These are phyloP conservation scores for Chalciporus piperatus DNA, from an alignment of 768 basidiomycete genomes.

Conservation along the genomic window DNA sequence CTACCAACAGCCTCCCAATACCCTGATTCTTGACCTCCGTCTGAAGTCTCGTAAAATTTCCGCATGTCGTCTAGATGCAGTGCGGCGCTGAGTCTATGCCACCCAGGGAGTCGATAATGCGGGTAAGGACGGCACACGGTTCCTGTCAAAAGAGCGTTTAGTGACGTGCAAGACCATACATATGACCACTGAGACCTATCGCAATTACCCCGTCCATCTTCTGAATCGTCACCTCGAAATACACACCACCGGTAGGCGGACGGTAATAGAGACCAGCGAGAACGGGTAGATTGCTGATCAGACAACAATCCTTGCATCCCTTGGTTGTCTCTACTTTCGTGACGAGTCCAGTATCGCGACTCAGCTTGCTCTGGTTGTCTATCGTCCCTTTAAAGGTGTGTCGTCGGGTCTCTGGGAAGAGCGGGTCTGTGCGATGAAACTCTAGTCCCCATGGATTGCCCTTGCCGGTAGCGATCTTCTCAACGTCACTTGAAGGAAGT, in stretches of 20 bases:
- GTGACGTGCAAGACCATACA: neutral
- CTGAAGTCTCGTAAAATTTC: conserved; percentile 69
- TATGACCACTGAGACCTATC: conserved; percentile 42
- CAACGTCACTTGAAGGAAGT: conserved; percentile 51
- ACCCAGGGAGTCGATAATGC: conserved; percentile 63
- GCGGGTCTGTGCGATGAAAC: conserved; percentile 25
- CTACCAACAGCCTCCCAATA: conserved; percentile 28
- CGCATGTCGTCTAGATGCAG: conserved; percentile 69
- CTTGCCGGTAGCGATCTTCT: conserved; percentile 44
- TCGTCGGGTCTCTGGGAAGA: neutral
- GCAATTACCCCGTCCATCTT: conserved; percentile 59
- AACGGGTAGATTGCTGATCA: conserved; percentile 61
- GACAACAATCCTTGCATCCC: conserved; percentile 47
- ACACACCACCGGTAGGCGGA: conserved; percentile 47
- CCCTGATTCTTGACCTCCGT: conserved; percentile 56
- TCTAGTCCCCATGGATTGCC: conserved; percentile 56
- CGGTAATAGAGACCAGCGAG: conserved; percentile 59
- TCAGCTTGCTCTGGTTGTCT: conserved; percentile 33
- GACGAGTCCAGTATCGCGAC: conserved; percentile 20
- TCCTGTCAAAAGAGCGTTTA: conserved; percentile 35
- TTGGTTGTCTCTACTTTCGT: conserved; percentile 41
- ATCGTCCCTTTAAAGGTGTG: conserved; percentile 44
- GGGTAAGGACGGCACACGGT: conserved; percentile 67
- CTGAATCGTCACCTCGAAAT: conserved; percentile 59
- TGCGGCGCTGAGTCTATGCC: conserved; percentile 65